phyloP scores from a whole-genome alignment of 2,329 filamentous ascomycete genomes.

The Colletotrichum higginsianum region DNA sequence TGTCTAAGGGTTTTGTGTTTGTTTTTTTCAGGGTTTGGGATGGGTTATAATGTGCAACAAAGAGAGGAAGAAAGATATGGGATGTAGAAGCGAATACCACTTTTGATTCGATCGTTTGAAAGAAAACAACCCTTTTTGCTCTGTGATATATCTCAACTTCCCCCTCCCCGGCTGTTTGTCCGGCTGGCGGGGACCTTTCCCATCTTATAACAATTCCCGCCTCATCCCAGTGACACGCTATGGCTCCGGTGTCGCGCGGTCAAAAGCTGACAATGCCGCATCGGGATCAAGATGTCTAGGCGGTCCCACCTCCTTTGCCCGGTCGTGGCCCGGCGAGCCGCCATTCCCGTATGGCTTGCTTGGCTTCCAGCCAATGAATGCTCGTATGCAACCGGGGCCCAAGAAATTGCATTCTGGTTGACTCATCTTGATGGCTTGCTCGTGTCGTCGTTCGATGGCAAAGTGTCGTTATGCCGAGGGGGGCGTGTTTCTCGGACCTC shows the following conservation, averaged over 20 bases:
- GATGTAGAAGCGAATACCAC: constrained; percentile 21
- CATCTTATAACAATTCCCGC: background rate
- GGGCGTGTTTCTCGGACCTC: background rate
- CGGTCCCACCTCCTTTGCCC: background rate
- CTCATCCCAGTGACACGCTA: background rate
- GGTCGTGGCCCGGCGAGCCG: background rate
- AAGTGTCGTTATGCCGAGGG: background rate
- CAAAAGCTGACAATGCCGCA: constrained; percentile 9
- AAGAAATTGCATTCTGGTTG: background rate
- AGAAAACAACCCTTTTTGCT: background rate
- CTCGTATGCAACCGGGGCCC: background rate
- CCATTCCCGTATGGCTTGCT: background rate
- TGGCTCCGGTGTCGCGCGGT: constrained; percentile 28
- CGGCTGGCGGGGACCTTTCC: background rate
- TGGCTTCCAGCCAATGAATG: background rate
- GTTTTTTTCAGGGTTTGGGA: too few species aligned
- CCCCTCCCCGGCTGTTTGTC: background rate
- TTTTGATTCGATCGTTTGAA: constrained; percentile 7
- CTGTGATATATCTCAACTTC: background rate
- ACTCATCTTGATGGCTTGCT: too few species aligned
- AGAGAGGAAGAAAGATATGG: background rate
- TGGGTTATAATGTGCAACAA: background rate
- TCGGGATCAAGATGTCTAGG: background rate
- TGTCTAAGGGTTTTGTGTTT: constrained; percentile 8
- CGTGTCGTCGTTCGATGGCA: background rate